Evolutionary conservation across 2,329 filamentous ascomycete species (phyloP), one percentile per base, ranked within the genome.

Genomic region (Phaeoacremonium minimum): DNA sequence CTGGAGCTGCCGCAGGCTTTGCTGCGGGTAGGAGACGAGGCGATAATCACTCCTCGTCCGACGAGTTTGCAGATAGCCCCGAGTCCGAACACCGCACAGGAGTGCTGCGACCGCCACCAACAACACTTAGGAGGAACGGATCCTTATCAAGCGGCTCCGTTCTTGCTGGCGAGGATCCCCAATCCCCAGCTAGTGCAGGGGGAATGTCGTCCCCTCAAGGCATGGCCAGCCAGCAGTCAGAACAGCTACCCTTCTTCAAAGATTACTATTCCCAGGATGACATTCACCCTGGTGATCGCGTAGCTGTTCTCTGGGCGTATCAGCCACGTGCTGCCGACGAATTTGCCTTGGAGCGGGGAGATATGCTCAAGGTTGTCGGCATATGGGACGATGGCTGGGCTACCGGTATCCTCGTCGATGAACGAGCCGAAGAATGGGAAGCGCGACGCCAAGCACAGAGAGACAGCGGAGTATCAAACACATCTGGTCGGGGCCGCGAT

Each of bases 381-480:
- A 98, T 98, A 48, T 98, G 93, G 93, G 93, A 98, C 53, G 93
- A 98, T 58, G 93, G 93, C 32, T 98, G 93, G 93, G 93, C 93
- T 9, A 98, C 93, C 2, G 93, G 93, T 51, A 76, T 96, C 37
- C 74, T 94, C 55, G 67, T 95, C 38, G 75, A 83, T 36, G 87
- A 95, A 51, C 76, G 80, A 37, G 89, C 89, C 3, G 91, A 97
- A 43, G 87, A 96, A 46, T 96, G 88, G 81, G 87, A 95, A 50
- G 74, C 76, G 30, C 76, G 83, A 45, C 77, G 80, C 51, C 82
- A 86, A 52, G 69, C 80, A 20, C 89, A 95, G 55, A 80, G 93
- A 43, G 93, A 98, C 62, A 97, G 91, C 52, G 93, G 93, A 39
- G 86, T 97, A 30, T 96, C 88, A 31, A 85, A 88, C 61, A 83